phyloP scores from a whole-genome alignment of 2,329 filamentous ascomycete genomes.

The Rasamsonia emersonii region DNA sequence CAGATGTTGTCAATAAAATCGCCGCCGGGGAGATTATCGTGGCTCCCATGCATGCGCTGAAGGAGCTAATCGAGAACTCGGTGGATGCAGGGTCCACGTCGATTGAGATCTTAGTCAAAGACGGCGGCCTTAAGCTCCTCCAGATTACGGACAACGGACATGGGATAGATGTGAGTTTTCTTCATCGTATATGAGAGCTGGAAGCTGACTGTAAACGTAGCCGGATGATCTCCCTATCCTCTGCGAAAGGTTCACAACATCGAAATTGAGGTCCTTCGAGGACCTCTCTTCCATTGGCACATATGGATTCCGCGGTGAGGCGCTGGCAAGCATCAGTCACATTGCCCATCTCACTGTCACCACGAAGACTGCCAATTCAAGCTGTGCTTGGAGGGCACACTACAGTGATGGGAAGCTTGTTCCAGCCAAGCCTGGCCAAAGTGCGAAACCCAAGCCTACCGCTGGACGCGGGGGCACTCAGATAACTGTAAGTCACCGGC shows the following conservation, averaged over 20 bases:
- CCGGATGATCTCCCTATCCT: slow-evolving; percentile 86
- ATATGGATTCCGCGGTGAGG: slow-evolving; percentile 96
- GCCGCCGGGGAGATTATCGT: slow-evolving; percentile 98
- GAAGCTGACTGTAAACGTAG: slow-evolving; percentile 37
- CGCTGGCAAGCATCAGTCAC: slow-evolving; percentile 93
- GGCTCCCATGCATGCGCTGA: slow-evolving; percentile 88
- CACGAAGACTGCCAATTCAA: slow-evolving; percentile 81
- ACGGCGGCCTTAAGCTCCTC: slow-evolving; percentile 86
- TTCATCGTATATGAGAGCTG: neutral
- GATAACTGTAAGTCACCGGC: slow-evolving; percentile 58
- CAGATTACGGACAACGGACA: slow-evolving; percentile 97
- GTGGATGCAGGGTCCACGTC: slow-evolving; percentile 94
- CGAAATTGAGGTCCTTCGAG: slow-evolving; percentile 88
- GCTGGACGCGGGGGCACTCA: slow-evolving; percentile 87
- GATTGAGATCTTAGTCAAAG: slow-evolving; percentile 85
- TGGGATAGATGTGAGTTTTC: slow-evolving; percentile 69
- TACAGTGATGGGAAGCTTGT: slow-evolving; percentile 76
- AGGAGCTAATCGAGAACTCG: slow-evolving; percentile 93
- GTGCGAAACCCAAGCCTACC: slow-evolving; percentile 73
- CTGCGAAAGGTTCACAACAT: slow-evolving; percentile 94
- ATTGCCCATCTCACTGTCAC: slow-evolving; percentile 94
- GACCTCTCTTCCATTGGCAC: slow-evolving; percentile 84
- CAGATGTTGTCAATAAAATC: slow-evolving; percentile 96
- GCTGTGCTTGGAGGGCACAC: slow-evolving; percentile 80
- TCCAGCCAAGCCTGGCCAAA: slow-evolving; percentile 80